Evolutionary conservation across 108 stramenopile species (phyloP).

Genomic region (Discostella stelligeroides): DNA sequence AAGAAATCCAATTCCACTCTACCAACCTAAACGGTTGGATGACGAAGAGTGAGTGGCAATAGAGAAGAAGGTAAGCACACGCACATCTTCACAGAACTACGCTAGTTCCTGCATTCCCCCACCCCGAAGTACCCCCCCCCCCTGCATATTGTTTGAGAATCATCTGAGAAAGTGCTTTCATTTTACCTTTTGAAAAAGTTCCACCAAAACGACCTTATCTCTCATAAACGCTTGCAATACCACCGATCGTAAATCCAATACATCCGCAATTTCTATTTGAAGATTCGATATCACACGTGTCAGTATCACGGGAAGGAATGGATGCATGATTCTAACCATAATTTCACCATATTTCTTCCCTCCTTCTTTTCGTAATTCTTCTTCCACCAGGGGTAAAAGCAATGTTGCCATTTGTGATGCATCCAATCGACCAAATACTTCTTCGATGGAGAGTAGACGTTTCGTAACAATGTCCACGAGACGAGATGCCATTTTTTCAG

Average conservation of each 20-base stretch:
- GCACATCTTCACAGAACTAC: background rate
- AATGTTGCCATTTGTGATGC: slow-evolving; percentile 49
- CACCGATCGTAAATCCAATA: slow-evolving; percentile 65
- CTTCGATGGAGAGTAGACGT: slow-evolving; percentile 59
- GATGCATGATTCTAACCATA: slow-evolving; percentile 36
- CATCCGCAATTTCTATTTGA: slow-evolving; percentile 66
- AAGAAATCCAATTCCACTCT: slow-evolving; percentile 91
- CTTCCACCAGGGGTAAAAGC: slow-evolving; percentile 56
- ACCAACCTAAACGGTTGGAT: slow-evolving; percentile 40
- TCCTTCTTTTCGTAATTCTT: slow-evolving; percentile 40
- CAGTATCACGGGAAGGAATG: slow-evolving; percentile 61
- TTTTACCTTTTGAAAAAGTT: slow-evolving; percentile 86
- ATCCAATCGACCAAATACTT: slow-evolving; percentile 71
- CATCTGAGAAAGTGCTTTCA: background rate
- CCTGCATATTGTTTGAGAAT: too few species aligned
- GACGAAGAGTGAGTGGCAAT: background rate
- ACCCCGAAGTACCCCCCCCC: too few species aligned
- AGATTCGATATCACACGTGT: slow-evolving; percentile 48
- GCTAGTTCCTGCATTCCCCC: too few species aligned
- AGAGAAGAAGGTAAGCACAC: too few species aligned
- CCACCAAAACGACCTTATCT: slow-evolving; percentile 77
- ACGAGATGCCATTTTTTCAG: slow-evolving; percentile 75
- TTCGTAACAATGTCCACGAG: slow-evolving; percentile 72
- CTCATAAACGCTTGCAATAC: slow-evolving; percentile 75
- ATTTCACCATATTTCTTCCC: slow-evolving; percentile 19